phyloP scores from a whole-genome alignment of 352 stramenopile genomes.

The Globisporangium ultimum region DNA sequence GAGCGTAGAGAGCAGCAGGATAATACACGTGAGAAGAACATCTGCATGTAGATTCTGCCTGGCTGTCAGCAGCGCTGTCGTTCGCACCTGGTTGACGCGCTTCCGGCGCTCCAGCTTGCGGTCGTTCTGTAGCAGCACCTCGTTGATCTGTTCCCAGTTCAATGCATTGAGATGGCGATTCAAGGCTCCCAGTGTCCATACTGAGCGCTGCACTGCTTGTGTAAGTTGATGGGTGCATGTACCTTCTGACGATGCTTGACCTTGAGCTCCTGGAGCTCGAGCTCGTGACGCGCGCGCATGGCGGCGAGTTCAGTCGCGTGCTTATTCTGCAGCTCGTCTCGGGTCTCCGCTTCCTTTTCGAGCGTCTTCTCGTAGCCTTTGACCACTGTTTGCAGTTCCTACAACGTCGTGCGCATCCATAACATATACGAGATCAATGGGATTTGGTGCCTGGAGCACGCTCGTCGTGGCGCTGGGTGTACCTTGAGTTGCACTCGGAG shows the following conservation, averaged over 20 bases:
- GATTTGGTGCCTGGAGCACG: too few relatives aligned
- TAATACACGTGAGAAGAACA: background rate
- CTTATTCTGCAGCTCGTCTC: constrained; percentile 27
- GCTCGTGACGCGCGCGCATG: constrained; percentile 34
- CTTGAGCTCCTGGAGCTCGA: constrained; percentile 52
- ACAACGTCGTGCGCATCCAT: background rate
- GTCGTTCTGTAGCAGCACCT: constrained; percentile 45
- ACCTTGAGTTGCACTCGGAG: constrained; percentile 50
- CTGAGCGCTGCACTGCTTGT: background rate
- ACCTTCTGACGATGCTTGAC: constrained; percentile 49
- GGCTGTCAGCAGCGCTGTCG: background rate
- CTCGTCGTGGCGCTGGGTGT: background rate
- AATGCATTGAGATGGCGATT: too few relatives aligned
- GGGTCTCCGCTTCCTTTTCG: constrained; percentile 26
- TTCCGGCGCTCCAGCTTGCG: constrained; percentile 28
- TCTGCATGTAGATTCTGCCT: background rate
- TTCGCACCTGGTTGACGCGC: constrained; percentile 22
- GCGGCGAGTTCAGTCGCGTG: constrained; percentile 48
- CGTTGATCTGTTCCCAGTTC: constrained; percentile 10
- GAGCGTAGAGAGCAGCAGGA: background rate
- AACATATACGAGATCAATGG: too few relatives aligned
- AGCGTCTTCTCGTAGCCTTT: constrained; percentile 37
- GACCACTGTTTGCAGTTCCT: constrained; percentile 45
- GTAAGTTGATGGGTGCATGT: background rate
- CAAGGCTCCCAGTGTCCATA: too few relatives aligned